These are phyloP conservation scores for Leccinum disarticulatum DNA, from an alignment of 768 basidiomycete genomes.

Conservation along the genomic window DNA sequence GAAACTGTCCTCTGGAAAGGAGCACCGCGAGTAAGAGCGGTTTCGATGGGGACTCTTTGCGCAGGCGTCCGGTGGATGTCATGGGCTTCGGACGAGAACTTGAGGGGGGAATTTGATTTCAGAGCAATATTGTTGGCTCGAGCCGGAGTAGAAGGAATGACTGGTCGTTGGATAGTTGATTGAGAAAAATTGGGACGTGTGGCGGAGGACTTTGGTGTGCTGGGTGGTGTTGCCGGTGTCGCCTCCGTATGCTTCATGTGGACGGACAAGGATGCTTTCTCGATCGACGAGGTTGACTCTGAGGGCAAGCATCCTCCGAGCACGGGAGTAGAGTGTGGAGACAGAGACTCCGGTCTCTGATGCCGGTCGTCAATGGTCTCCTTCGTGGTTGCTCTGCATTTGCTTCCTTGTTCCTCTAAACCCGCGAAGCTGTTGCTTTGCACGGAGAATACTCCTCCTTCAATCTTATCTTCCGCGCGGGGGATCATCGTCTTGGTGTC, in stretches of 20 bases:
- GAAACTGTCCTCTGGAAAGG: constrained; percentile 46
- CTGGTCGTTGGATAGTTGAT: constrained; percentile 25
- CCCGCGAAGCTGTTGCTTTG: not conserved
- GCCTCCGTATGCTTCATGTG: constrained; percentile 15
- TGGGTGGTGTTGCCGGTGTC: constrained; percentile 20
- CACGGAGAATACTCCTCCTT: not conserved
- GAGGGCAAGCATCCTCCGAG: constrained; percentile 37
- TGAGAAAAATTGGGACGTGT: constrained; percentile 19
- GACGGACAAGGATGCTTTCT: constrained; percentile 9
- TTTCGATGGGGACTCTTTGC: constrained; percentile 56
- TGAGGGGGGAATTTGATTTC: constrained; percentile 29
- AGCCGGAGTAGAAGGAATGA: constrained; percentile 31
- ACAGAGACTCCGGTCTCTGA: constrained; percentile 54
- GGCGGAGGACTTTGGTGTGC: constrained; percentile 13
- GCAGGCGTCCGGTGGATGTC: constrained; percentile 58
- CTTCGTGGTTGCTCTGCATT: constrained; percentile 35
- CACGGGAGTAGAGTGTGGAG: constrained; percentile 53
- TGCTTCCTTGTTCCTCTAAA: constrained; percentile 18
- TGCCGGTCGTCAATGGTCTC: constrained; percentile 19
- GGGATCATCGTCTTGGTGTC: not conserved
- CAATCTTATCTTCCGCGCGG: not conserved
- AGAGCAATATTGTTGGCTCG: constrained; percentile 14
- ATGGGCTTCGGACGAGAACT: constrained; percentile 36
- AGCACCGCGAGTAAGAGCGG: constrained; percentile 50
- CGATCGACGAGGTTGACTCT: constrained; percentile 14